Evolutionary conservation across 768 basidiomycete genomes (phyloP).

Genomic region (Agaricus blazei): DNA sequence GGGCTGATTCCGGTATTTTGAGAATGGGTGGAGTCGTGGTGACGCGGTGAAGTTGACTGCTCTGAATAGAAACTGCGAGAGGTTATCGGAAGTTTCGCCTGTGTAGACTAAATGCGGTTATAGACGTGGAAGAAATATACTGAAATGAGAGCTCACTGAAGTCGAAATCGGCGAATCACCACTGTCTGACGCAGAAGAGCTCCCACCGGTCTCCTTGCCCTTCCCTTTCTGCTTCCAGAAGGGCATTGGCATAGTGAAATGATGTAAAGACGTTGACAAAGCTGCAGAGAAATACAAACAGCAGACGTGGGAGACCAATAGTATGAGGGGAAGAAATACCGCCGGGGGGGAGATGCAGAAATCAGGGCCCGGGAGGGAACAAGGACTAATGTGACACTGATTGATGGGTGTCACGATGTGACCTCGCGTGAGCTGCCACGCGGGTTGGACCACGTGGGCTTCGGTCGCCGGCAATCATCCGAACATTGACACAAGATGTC

Average conservation of each 20-base stretch:
- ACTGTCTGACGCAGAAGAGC: constrained; percentile 9
- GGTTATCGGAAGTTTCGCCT: constrained; percentile 1
- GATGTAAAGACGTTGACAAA: neutral
- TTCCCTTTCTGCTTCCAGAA: constrained; percentile 1
- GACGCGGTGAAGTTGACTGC: constrained; percentile 5
- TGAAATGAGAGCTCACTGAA: neutral
- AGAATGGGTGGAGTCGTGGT: neutral
- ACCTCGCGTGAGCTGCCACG: constrained; percentile 8
- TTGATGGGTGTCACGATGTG: constrained; percentile 10
- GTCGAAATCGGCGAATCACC: constrained; percentile 9
- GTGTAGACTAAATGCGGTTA: neutral
- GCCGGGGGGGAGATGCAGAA: constrained; percentile 3
- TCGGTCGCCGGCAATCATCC: constrained; percentile 9
- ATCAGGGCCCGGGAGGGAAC: constrained; percentile 8
- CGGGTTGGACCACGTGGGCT: constrained; percentile 9
- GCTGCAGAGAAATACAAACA: constrained; percentile 1
- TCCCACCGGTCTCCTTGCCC: neutral
- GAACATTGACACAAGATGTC: constrained; percentile 9
- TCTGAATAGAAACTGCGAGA: neutral
- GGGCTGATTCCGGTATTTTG: neutral
- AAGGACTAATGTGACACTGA: constrained; percentile 7
- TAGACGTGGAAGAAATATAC: neutral
- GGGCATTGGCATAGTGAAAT: neutral
- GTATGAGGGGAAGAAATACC: neutral
- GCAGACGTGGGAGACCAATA: neutral